Base-by-base conservation (phyloP, 2,329 filamentous ascomycete species). In the Elsinoe necatrix region DNA sequence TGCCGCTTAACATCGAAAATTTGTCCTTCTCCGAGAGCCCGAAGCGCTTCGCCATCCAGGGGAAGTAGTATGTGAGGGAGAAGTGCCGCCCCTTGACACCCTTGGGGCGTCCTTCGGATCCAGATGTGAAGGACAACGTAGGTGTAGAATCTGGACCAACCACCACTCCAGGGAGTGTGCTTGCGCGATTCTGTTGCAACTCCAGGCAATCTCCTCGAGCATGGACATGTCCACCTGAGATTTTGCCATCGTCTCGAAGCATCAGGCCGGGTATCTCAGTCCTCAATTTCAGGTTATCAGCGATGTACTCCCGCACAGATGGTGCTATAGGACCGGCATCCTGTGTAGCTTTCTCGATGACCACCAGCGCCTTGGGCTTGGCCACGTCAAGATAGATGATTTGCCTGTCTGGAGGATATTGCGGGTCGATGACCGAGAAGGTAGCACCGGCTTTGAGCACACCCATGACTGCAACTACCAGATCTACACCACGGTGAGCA, bases 1-100 rank as follows among this genome's bases (percentile, higher is more conserved):
- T 95, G 47, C 91, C 91, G 50, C 81, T 86, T 6, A 96, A 77
- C 75, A 91, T 84, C 2, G 90, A 89, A 67, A 95, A 96, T 61
- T 79, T 81, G 67, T 85, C 85, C 41, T 88, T 79, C 7, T 83
- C 77, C 0, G 82, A 84, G 48, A 95, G 77, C 50, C 82, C 77
- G 69, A 97, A 97, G 1, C 77, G 82, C 71, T 93, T 75, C 0
- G 89, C 83, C 92, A 97, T 97, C 91, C 90, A 97, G 18, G 85
- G 83, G 67, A 92, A 95, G 73, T 95, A 97, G 64, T 86, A 84
- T 1, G 89, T 81, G 59, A 97, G 75, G 52, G 83, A 87, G 73
- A 86, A 97, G 71, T 97, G 92, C 12, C 92, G 81, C 0, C 92
- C 91, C 57, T 84, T 79, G 11, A 97, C 92, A 63, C 89, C 89